These are phyloP conservation scores for Dacryopinax primogenitus DNA, from an alignment of 768 basidiomycete species.

Conservation along the genomic window DNA sequence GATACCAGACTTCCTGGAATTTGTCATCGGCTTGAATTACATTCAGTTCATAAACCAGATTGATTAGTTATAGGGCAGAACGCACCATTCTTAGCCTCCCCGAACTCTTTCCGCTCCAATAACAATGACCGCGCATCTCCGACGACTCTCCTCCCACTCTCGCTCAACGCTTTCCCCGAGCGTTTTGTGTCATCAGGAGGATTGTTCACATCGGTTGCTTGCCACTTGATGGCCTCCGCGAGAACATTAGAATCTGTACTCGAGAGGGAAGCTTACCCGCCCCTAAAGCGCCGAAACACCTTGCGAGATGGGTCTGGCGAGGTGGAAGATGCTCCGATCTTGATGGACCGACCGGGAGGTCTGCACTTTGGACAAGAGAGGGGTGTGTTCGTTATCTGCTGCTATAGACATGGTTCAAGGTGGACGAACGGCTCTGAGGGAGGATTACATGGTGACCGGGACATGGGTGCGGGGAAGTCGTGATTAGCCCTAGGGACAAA, in stretches of 20 bases:
- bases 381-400: neutral
- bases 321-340: neutral
- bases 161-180: neutral
- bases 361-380: neutral
- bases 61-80: neutral
- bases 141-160: neutral
- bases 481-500: neutral
- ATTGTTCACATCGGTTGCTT: neutral
- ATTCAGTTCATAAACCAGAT: neutral
- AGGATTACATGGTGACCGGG: too few species aligned
- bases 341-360: neutral
- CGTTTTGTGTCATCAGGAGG: neutral
- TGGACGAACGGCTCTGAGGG: neutral
- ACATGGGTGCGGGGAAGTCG: too few species aligned
- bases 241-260: neutral
- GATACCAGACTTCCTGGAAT: neutral
- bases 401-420: neutral
- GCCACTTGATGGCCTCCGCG: neutral
- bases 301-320: neutral
- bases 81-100: slow-evolving; percentile 1
- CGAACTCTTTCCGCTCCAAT: neutral
- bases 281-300: neutral
- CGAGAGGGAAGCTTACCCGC: slow-evolving; percentile 1
- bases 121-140: slow-evolving; percentile 1
- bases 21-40: neutral